A percentile compares a stretch with the other conserved stretches of the same genome.
These are phyloP conservation scores for Blepharisma undulans DNA, from an alignment of 169 alveolate species.

Conservation along the genomic window DNA sequence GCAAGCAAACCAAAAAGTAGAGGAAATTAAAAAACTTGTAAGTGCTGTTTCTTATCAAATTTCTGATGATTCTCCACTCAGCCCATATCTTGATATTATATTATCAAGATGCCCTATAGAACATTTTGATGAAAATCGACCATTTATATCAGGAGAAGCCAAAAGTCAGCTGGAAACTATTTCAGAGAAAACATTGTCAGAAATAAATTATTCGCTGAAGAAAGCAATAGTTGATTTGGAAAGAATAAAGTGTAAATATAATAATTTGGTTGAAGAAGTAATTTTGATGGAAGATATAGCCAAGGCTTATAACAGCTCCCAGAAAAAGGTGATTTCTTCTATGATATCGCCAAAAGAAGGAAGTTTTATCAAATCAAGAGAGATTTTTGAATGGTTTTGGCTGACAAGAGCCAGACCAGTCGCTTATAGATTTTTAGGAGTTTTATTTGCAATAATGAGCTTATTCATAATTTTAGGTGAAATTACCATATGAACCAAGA, in stretches of 20 bases:
- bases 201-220: slow-evolving; percentile 12
- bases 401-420: neutral
- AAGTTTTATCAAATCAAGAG: neutral
- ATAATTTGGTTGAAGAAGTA: neutral
- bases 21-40: slow-evolving; percentile 12
- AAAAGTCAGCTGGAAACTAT: neutral
- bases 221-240: neutral
- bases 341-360: neutral
- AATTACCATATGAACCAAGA: neutral
- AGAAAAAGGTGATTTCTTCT: neutral
- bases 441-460: neutral
- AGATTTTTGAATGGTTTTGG: slow-evolving; percentile 27
- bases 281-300: neutral
- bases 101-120: neutral
- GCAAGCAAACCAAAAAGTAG: slow-evolving; percentile 14
- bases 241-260: neutral
- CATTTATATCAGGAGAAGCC: neutral
- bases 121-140: slow-evolving; percentile 12
- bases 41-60: neutral
- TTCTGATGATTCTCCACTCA: neutral
- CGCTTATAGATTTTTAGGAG: neutral
- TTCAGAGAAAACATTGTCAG: neutral
- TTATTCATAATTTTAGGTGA: slow-evolving; percentile 36
- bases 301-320: neutral
- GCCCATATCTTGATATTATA: neutral